Percentiles rank a stretch among this genome's conserved stretches.
phyloP scores from a whole-genome alignment of 1,284 basidiomycete genomes.

The Naganishia liquefaciens region DNA sequence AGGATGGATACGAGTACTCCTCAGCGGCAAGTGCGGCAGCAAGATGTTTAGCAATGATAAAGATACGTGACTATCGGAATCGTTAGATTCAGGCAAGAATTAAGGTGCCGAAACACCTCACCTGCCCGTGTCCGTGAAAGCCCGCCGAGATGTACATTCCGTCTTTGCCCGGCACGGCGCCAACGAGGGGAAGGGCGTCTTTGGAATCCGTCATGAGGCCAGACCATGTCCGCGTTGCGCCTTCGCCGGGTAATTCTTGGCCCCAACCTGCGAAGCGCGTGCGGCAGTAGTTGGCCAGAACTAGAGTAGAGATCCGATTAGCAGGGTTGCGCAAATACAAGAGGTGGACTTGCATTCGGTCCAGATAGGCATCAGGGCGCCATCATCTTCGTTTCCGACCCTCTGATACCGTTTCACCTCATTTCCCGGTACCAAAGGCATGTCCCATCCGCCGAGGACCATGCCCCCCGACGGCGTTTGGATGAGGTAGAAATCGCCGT shows the following conservation, averaged over 20 bases:
- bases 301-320: background rate
- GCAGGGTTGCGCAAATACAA: background rate
- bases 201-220: conserved; percentile 8
- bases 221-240: conserved; percentile 5
- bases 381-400: conserved; percentile 31
- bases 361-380: conserved; percentile 17
- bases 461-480: conserved; percentile 23
- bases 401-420: conserved; percentile 26
- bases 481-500: conserved; percentile 34
- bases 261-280: conserved; percentile 3
- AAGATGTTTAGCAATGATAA: background rate
- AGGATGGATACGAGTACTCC: conserved; percentile 1
- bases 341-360: conserved; percentile 3
- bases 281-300: conserved; percentile 1
- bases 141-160: conserved; percentile 37
- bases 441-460: conserved; percentile 19
- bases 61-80: too few relatives aligned
- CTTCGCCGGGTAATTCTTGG: background rate
- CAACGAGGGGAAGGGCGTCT: conserved; percentile 38
- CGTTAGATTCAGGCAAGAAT: background rate
- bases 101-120: background rate
- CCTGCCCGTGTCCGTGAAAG: conserved; percentile 31
- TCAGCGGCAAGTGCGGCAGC: background rate
- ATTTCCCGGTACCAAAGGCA: conserved; percentile 30
- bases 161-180: conserved; percentile 37